Evolutionary conservation across 495 filamentous ascomycete genomes (phyloP).

Genomic region (Lasiosphaeria hispida): DNA sequence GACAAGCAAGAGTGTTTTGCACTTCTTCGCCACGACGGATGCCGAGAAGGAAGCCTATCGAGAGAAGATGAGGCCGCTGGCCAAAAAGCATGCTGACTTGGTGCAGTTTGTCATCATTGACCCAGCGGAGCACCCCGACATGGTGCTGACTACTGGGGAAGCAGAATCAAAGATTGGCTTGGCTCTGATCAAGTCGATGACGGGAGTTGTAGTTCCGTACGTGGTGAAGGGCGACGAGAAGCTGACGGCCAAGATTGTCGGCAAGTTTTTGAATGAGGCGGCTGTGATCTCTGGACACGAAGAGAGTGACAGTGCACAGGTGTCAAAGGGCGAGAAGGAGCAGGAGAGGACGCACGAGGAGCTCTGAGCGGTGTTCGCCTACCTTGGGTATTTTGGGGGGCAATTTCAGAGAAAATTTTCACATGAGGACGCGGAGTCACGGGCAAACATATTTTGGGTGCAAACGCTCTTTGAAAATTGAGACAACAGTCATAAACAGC

Average conservation of each 20-base stretch:
- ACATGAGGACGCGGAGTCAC: too few relatives aligned
- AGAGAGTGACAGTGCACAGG: background rate
- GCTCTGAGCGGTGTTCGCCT: too few relatives aligned
- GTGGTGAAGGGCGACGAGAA: background rate
- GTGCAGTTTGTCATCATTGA: constrained; percentile 37
- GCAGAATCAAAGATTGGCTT: background rate
- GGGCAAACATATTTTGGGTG: too few relatives aligned
- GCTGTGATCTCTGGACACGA: background rate
- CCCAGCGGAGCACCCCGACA: constrained; percentile 32
- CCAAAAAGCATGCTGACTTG: constrained; percentile 34
- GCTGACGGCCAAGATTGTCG: background rate
- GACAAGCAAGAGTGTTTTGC: constrained; percentile 35
- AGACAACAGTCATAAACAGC: too few relatives aligned
- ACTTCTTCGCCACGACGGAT: constrained; percentile 29
- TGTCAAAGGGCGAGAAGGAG: background rate
- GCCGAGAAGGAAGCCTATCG: constrained; percentile 22
- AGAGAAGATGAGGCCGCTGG: constrained; percentile 25
- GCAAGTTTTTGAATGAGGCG: background rate
- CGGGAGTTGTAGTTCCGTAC: background rate
- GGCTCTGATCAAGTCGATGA: constrained; percentile 10
- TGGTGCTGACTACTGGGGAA: constrained; percentile 22
- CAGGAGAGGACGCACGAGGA: background rate
- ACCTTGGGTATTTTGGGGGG: too few relatives aligned
- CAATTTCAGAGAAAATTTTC: background rate
- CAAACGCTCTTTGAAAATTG: too few relatives aligned